These are phyloP conservation scores for Senna tora DNA, from an alignment of 306 rosid genomes.

Conservation along the genomic window DNA sequence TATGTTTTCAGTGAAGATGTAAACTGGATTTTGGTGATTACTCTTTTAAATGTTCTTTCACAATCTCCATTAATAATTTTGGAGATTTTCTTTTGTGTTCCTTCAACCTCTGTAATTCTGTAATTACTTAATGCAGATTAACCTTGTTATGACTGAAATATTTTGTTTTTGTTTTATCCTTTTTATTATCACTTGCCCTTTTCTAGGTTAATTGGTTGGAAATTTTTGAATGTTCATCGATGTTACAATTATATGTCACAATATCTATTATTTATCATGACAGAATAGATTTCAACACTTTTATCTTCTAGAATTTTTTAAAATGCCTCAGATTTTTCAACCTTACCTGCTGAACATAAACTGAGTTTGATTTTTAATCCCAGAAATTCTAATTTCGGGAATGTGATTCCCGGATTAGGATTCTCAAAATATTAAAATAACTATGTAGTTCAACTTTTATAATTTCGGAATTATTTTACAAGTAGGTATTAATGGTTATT, in stretches of 20 bases:
- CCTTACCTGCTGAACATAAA: slow-evolving; percentile 68
- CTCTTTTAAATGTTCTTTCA: too few species aligned
- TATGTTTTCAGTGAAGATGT: background rate
- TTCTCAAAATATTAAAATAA: too few species aligned
- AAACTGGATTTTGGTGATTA: background rate
- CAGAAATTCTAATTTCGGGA: too few species aligned
- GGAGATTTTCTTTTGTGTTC: too few species aligned
- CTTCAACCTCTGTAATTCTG: too few species aligned
- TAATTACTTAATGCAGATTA: too few species aligned
- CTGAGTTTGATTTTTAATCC: too few species aligned
- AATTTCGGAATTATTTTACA: too few species aligned
- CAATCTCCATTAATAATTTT: too few species aligned
- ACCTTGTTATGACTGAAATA: background rate
- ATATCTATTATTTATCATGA: slow-evolving; percentile 74
- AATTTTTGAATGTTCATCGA: slow-evolving; percentile 15
- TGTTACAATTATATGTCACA: slow-evolving; percentile 46
- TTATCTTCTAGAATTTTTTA: slow-evolving; percentile 53
- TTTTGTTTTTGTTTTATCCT: background rate
- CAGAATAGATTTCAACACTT: slow-evolving; percentile 59
- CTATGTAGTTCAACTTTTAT: too few species aligned
- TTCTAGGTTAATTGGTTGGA: background rate
- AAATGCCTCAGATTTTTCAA: slow-evolving; percentile 62
- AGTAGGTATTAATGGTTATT: too few species aligned
- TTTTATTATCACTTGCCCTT: slow-evolving; percentile 17
- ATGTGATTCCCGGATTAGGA: too few species aligned